Evolutionary conservation across 1,284 basidiomycete genomes (phyloP), one percentile per base, ranked within the genome.

Genomic region (Cystobasidiaceae sp.): DNA sequence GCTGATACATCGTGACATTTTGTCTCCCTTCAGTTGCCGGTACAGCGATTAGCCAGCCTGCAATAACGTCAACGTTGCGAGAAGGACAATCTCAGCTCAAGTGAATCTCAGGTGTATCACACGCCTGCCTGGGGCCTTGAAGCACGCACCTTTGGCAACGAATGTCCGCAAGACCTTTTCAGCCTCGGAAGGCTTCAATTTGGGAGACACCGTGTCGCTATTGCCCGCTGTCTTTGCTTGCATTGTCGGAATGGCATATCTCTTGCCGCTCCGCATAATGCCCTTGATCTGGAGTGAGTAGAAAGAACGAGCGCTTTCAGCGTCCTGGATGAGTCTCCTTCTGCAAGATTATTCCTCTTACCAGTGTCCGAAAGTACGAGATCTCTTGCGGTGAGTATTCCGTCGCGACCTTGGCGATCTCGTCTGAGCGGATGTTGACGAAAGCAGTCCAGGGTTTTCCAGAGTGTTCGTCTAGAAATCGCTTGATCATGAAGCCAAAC

Each of bases 321-420:
- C 6, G 49, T 8, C 8, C 2, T 17, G 41, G 7, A 37, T 13
- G 17, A 25, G 23, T 6, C 8, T 28, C 32, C 7, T 50, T 7
- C 4, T 50, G 48, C 23, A 15, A 32, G 2, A 44, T 21, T 25
- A 41, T 32, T 13, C 15, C 11, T 77, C 85, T 69, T 73, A 89
- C 90, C 63, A 91, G 79, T 1, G 84, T 84, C 77, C 86, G 89
- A 80, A 90, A 90, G 76, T 84, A 91, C 0, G 84, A 80, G 56
- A 91, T 89, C 75, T 92, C 90, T 45, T 80, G 78, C 0, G 88
- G 79, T 2, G 80, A 82, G 73, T 90, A 92, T 49, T 89, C 87
- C 0, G 89, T 89, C 8, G 89, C 90, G 72, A 89, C 78, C 74
- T 90, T 89, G 0, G 89, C 85, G 27, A 89, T 79, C 66, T 85